Evolutionary conservation across 768 basidiomycete species (phyloP).

Genomic region (Steccherinum ochraceum): DNA sequence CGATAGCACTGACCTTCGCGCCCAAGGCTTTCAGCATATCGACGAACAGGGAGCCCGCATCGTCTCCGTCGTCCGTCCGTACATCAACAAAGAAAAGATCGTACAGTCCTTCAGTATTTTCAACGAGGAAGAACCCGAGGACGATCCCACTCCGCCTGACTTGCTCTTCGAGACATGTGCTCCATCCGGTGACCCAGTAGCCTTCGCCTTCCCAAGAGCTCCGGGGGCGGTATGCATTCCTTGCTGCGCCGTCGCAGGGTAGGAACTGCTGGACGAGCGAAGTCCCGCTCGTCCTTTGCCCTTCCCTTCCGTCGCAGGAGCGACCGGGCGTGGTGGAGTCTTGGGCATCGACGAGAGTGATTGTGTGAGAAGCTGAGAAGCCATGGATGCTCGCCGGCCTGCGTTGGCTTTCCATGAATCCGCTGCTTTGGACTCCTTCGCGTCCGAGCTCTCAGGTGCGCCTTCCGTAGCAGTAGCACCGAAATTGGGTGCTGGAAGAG

Average conservation of each 20-base stretch:
- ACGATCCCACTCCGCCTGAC: neutral
- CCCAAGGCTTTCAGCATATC: slow-evolving; percentile 80
- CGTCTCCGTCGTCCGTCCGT: slow-evolving; percentile 63
- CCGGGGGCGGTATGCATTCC: slow-evolving; percentile 4
- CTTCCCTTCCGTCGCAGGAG: slow-evolving; percentile 10
- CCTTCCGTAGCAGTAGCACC: neutral
- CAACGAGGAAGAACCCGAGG: slow-evolving; percentile 23
- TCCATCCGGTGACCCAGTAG: neutral
- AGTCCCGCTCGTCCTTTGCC: slow-evolving; percentile 11
- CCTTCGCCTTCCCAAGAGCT: neutral
- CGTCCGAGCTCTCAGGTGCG: neutral
- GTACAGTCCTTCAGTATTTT: slow-evolving; percentile 65
- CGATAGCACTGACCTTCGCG: slow-evolving; percentile 62
- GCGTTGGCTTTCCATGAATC: slow-evolving; percentile 30
- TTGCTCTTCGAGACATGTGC: slow-evolving; percentile 6
- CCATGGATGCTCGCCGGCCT: slow-evolving; percentile 50
- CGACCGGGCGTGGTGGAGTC: slow-evolving; percentile 24
- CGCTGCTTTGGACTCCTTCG: neutral
- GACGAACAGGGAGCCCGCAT: slow-evolving; percentile 74
- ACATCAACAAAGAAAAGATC: slow-evolving; percentile 88
- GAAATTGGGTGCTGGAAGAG: neutral
- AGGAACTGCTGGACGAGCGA: slow-evolving; percentile 7
- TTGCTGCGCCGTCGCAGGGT: neutral
- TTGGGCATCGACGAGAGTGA: slow-evolving; percentile 49
- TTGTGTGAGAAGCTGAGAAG: slow-evolving; percentile 55